A percentile compares a stretch with the other conserved stretches of the same genome.
phyloP scores from a whole-genome alignment of 2,329 filamentous ascomycete species.

The Pseudogymnoascus sp. region DNA sequence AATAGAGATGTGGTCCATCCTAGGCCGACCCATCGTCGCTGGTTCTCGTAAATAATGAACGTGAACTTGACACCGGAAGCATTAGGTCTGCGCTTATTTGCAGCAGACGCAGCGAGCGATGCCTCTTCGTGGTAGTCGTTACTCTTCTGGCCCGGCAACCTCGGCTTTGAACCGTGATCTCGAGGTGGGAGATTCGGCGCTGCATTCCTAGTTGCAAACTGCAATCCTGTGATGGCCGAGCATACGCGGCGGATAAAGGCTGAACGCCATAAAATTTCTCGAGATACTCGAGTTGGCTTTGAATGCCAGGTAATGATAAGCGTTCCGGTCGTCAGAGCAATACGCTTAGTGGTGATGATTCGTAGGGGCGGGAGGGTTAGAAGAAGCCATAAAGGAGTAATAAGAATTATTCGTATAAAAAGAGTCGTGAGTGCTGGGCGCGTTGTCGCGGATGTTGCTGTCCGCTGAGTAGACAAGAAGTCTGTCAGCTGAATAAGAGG shows the following conservation, averaged over 20 bases:
- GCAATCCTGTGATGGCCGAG: constrained; percentile 70
- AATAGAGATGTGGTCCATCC: constrained; percentile 93
- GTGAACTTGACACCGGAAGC: constrained; percentile 88
- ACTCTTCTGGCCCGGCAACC: not conserved
- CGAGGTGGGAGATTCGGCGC: constrained; percentile 26
- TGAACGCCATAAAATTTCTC: constrained; percentile 87
- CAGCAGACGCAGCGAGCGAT: constrained; percentile 29
- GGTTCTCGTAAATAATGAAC: constrained; percentile 94
- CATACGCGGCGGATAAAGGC: constrained; percentile 62
- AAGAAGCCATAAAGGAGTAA: constrained; percentile 81
- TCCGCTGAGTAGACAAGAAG: constrained; percentile 84
- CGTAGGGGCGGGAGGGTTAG: constrained; percentile 75
- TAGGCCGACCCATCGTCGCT: constrained; percentile 86
- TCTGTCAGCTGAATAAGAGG: constrained; percentile 84
- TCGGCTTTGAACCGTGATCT: constrained; percentile 9
- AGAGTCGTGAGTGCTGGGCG: constrained; percentile 81
- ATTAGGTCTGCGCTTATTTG: constrained; percentile 35
- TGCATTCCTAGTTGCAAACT: constrained; percentile 51
- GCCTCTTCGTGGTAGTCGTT: constrained; percentile 19
- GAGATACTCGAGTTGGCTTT: constrained; percentile 72
- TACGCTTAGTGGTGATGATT: constrained; percentile 78
- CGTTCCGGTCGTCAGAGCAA: constrained; percentile 81
- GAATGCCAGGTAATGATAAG: constrained; percentile 88
- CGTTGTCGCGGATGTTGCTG: constrained; percentile 84
- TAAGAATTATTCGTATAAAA: constrained; percentile 79